These are phyloP conservation scores for Pseudogymnoascus pannorum DNA, from an alignment of 2,329 filamentous ascomycete genomes.

Conservation along the genomic window DNA sequence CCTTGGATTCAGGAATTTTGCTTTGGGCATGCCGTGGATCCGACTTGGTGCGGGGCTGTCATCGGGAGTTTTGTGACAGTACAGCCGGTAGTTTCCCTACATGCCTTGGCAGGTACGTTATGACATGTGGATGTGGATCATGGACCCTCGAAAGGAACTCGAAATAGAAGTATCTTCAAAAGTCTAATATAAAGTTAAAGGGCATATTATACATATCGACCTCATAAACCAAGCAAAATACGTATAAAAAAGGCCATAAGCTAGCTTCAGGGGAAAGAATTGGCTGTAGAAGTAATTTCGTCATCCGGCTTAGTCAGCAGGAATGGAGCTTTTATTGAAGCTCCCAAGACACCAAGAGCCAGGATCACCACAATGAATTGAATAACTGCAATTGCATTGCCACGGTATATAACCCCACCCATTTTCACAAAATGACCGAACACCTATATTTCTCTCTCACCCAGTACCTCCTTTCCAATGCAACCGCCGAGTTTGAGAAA, in stretches of 20 bases:
- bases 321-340: background rate
- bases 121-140: too few relatives aligned
- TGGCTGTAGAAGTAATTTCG: background rate
- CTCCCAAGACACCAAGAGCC: background rate
- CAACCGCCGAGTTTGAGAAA: conserved; percentile 36
- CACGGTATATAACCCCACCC: background rate
- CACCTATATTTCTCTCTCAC: conserved; percentile 42
- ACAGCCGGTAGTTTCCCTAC: background rate
- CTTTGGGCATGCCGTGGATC: background rate
- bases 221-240: background rate
- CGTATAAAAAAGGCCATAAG: background rate
- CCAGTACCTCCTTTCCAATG: conserved; percentile 45
- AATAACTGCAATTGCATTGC: background rate
- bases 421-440: background rate
- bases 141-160: background rate
- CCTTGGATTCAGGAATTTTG: background rate
- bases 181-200: background rate
- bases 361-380: background rate
- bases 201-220: background rate
- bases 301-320: background rate
- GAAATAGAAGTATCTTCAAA: background rate
- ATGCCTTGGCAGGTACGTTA: background rate
- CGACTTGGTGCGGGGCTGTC: background rate
- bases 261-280: background rate
- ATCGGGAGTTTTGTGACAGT: conserved; percentile 2